Conservation (phyloP, 2,329 filamentous ascomycete species). For the Sporothrix humicola region DNA sequence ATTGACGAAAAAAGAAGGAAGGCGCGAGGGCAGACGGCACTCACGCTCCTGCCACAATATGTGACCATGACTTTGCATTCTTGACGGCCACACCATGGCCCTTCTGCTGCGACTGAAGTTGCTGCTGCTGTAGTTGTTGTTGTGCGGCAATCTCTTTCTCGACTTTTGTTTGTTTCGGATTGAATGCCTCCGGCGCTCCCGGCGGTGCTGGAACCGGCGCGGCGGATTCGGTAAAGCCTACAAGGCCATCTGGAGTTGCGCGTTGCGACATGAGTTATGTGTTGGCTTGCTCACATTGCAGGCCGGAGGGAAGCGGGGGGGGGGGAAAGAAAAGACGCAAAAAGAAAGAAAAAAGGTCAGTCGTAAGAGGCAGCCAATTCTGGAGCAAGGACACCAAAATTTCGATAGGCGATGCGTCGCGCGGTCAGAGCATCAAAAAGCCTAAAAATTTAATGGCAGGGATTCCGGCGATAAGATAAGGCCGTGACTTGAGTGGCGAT, state of each 20-base stretch:
- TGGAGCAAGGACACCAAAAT: constrained; percentile 22
- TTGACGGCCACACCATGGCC: constrained; percentile 44
- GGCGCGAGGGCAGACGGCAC: background rate
- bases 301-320: background rate
- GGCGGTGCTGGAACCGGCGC: constrained; percentile 14
- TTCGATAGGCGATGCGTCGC: constrained; percentile 27
- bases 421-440: constrained; percentile 2
- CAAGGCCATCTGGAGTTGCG: constrained; percentile 28
- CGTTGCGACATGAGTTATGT: constrained; percentile 35
- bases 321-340: background rate
- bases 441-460: constrained; percentile 14
- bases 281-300: constrained; percentile 29
- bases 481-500: constrained; percentile 26
- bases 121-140: background rate
- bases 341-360: background rate
- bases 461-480: constrained; percentile 31
- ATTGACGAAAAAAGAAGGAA: background rate
- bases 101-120: background rate
- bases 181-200: background rate
- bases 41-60: constrained; percentile 88
- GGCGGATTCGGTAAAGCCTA: constrained; percentile 30
- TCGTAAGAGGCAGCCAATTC: background rate
- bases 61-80: constrained; percentile 80
- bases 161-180: background rate
- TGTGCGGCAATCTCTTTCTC: background rate